Base-by-base conservation (phyloP, 805 yeast species). In the Nakazawaea ambrosiae region DNA sequence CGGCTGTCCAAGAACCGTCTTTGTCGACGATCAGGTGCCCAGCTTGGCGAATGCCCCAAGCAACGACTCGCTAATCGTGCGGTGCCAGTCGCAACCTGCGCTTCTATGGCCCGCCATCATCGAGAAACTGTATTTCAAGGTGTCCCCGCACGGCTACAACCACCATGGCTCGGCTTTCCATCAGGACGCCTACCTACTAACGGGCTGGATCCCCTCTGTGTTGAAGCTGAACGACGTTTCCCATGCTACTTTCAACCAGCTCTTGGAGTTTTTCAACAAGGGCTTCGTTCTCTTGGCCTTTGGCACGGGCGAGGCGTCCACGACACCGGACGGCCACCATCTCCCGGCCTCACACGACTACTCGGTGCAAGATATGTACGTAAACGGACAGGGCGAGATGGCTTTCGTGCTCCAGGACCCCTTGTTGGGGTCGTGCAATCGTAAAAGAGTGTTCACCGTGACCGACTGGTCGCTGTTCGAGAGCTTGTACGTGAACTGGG, bases 81-180 rank as follows among this genome's bases (percentile, higher is more conserved):
- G 56, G 16, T 70, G 75, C 4, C 40, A 46, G 4, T 38, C 60
- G 2, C 56, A 63, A 40, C 51, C 47, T 3, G 24, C 44, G 1
- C 45, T 73, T 3, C 46, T 54, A 4, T 79, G 87, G 83, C 89
- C 89, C 0, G 81, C 85, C 0, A 46, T 85, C n/a, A 45, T 84
- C 1, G 96, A 88, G 54, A 78, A 82, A 48, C 92, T 94, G 0
- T 82, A 75, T 49, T 59, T 87, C 41, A 73, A 74, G 47, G 53
- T 81, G 0, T 67, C 57, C 1, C 58, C 62, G 2, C 42, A 55
- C 20, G 81, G 86, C 3, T 81, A 81, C 47, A 61, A 62, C n/a
- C 72, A 77, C 33, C 49, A 53, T 1, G 96, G 96, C 0, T 85
- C 95, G 0, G 85, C 87, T 51, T 74, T 84, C 49, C 81, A 82